Conservation (phyloP, 179 eudicot species). For the Beta macrorhiza region DNA sequence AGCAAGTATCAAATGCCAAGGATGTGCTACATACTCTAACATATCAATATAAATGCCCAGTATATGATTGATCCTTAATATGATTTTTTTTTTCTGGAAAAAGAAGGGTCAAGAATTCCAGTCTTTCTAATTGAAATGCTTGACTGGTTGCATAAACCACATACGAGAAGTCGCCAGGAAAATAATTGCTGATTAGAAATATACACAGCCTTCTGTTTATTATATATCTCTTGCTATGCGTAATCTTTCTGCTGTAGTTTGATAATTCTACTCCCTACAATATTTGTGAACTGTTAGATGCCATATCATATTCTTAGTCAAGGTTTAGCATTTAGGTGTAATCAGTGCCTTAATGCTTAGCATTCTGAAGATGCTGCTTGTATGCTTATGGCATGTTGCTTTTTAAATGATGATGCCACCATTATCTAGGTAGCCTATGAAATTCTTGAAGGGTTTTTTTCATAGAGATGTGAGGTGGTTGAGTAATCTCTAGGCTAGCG, state of each 20-base stretch:
- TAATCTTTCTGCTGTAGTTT: not conserved
- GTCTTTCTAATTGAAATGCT: not conserved
- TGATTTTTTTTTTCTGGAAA: too few relatives aligned
- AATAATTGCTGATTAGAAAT: not conserved
- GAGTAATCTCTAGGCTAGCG: too few relatives aligned
- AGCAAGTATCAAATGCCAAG: not conserved
- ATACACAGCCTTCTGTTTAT: not conserved
- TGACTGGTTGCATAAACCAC: not conserved
- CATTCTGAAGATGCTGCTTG: conserved; percentile 5
- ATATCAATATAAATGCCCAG: not conserved
- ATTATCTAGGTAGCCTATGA: not conserved
- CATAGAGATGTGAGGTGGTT: too few relatives aligned
- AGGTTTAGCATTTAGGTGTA: not conserved
- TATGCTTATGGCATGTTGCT: not conserved
- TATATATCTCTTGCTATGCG: not conserved
- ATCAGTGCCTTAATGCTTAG: not conserved
- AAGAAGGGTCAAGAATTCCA: too few relatives aligned
- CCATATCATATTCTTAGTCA: not conserved
- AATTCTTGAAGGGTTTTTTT: not conserved
- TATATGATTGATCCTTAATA: too few relatives aligned
- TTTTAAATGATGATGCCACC: too few relatives aligned
- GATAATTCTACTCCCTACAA: not conserved
- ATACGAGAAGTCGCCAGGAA: not conserved
- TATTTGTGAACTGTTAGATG: not conserved
- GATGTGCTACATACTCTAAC: not conserved